Base-by-base conservation (phyloP, 148 eudicot species). In the Chenopodium suecicum region DNA sequence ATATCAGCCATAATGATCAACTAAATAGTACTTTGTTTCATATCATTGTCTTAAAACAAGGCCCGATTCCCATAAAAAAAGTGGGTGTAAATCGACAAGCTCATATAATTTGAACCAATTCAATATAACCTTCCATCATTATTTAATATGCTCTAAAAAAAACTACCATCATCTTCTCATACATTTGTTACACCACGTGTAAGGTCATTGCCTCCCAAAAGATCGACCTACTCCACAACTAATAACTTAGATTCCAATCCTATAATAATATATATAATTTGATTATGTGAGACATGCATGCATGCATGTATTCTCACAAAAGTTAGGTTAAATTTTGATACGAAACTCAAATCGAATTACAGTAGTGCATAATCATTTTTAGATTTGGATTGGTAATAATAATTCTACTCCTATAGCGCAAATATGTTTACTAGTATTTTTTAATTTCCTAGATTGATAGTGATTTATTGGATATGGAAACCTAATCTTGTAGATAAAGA, bases 381-480 rank as follows among this genome's bases (percentile, higher is more conserved):
- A 9, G 67, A 63, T 63, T 65, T 62, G 65, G 65, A 23, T 69
- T 69, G 72, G 72, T 32, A 11, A 31, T 32, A 31, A 69, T 32
- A 67, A 22, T n/a, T n/a, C 67, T 27, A 63, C 67, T 1, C 62
- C 62, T 25, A 25, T 25, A 25, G 25, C 25, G 25, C 25, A 25
- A 25, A 25, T 25, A 25, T 25, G 25, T 25, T 25, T 25, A 25
- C 7, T 41, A 5, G 7, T 6, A 41, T 41, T 41, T 41, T 41
- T 41, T 13, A 54, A 23, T 44, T 63, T 37, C 13, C 32, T 34
- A 77, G 58, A 41, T 77, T 64, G 71, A 63, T 64, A 20, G 19
- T 64, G 2, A 65, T 77, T 56, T 64, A 22, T 9, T 63, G 79
- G 69, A 77, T 63, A 44, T 41, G 70, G 31, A 77, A 77, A 77